Evolutionary conservation across 805 yeast species (phyloP).

Genomic region (Tetrapisispora namnaoensis): DNA sequence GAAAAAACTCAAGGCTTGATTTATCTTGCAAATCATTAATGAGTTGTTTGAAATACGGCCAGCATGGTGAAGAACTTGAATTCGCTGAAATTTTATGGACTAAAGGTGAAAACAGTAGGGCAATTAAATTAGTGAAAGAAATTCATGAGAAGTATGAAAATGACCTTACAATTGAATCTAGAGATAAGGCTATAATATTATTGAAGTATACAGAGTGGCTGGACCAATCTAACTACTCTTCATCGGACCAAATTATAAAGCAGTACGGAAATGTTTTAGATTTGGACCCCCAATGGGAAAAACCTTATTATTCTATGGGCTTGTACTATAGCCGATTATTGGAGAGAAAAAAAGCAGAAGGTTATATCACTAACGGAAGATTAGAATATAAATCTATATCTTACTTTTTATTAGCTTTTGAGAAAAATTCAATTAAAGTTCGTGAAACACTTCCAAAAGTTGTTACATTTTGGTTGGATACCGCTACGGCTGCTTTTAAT

Average conservation of each 20-base stretch:
- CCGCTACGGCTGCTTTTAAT: constrained; percentile 31
- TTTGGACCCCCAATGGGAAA: constrained; percentile 55
- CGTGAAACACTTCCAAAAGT: constrained; percentile 83
- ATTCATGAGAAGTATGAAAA: constrained; percentile 17
- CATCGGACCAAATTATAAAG: constrained; percentile 58
- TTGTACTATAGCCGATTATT: constrained; percentile 66
- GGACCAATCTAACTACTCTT: constrained; percentile 74
- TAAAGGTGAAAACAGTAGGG: constrained; percentile 79
- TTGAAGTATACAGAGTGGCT: constrained; percentile 82
- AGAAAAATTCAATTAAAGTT: constrained; percentile 44
- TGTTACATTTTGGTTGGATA: constrained; percentile 87
- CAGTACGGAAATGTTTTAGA: constrained; percentile 55
- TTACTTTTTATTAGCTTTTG: constrained; percentile 24
- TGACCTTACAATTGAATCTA: constrained; percentile 9
- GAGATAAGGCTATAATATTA: constrained; percentile 38
- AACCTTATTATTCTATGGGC: constrained; percentile 73
- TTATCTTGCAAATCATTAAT: constrained; percentile 59
- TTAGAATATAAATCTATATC: constrained; percentile 25
- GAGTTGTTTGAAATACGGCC: constrained; percentile 32
- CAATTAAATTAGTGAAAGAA: constrained; percentile 50
- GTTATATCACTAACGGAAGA: constrained; percentile 22
- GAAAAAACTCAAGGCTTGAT: constrained; percentile 60
- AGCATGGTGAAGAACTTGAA: constrained; percentile 51
- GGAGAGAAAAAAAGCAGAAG: constrained; percentile 49
- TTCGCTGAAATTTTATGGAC: constrained; percentile 81